These are phyloP conservation scores for Polymyxa betae DNA, from an alignment of 208 protist genomes.

Conservation along the genomic window DNA sequence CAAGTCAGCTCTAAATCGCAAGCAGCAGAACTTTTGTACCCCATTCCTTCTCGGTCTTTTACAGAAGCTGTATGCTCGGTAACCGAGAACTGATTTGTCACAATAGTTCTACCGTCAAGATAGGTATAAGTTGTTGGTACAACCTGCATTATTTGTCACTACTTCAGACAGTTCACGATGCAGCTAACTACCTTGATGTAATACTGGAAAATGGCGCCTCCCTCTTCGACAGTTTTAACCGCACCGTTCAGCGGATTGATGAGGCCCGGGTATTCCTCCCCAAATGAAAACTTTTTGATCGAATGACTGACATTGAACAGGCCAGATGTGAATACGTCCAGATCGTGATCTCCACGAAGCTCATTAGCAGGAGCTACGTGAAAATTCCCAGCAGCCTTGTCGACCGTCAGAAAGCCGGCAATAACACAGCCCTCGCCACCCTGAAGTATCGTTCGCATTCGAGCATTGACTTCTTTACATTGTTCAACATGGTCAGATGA, in stretches of 20 bases:
- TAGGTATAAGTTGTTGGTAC: slow-evolving; percentile 76
- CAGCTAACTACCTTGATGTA: slow-evolving; percentile 73
- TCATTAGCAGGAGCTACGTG: slow-evolving; percentile 75
- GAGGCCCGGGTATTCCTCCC: slow-evolving; percentile 74
- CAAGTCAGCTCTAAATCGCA: not conserved
- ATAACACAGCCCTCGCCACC: slow-evolving; percentile 74
- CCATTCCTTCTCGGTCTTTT: slow-evolving; percentile 61
- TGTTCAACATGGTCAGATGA: slow-evolving; percentile 66
- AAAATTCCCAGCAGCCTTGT: slow-evolving; percentile 77
- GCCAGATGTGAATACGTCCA: slow-evolving; percentile 65
- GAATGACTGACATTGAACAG: slow-evolving; percentile 74
- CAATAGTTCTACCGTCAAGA: slow-evolving; percentile 58
- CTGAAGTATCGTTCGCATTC: not conserved
- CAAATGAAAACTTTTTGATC: slow-evolving; percentile 76
- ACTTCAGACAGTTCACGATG: not conserved
- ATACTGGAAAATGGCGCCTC: slow-evolving; percentile 72
- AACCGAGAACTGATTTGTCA: slow-evolving; percentile 79
- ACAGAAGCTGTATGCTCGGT: slow-evolving; percentile 71
- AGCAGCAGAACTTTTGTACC: not conserved
- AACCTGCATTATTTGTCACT: not conserved
- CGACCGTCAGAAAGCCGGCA: slow-evolving; percentile 72
- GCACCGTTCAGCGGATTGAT: slow-evolving; percentile 74
- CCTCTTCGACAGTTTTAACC: not conserved
- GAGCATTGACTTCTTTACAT: slow-evolving; percentile 50
- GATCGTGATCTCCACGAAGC: slow-evolving; percentile 76